phyloP scores from a whole-genome alignment of 768 basidiomycete species.

The Clavulina sp. region DNA sequence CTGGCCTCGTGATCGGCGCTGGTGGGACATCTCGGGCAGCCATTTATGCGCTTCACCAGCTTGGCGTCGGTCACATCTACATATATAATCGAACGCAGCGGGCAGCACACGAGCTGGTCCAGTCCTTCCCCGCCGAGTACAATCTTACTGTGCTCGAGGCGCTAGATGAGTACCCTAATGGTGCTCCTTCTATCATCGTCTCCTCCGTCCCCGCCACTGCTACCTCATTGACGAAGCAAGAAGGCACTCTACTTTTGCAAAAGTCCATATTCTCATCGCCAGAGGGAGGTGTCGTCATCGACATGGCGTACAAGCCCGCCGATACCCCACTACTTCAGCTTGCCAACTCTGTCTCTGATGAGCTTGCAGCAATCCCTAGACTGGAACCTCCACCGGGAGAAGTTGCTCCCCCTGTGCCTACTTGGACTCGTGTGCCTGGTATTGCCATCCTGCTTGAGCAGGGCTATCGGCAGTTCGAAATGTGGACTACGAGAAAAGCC shows the following conservation, averaged over 20 bases:
- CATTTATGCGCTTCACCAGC: constrained; percentile 63
- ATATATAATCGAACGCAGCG: constrained; percentile 69
- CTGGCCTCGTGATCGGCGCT: constrained; percentile 79
- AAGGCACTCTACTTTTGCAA: constrained; percentile 32
- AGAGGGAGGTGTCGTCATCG: constrained; percentile 62
- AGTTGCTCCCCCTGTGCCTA: constrained; percentile 15
- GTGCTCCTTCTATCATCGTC: constrained; percentile 46
- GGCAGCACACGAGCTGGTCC: constrained; percentile 54
- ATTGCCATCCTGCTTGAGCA: constrained; percentile 79
- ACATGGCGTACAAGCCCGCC: constrained; percentile 88
- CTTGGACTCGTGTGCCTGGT: constrained; percentile 60
- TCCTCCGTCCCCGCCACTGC: constrained; percentile 70
- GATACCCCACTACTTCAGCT: constrained; percentile 63
- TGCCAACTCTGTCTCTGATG: constrained; percentile 29
- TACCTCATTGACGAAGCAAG: constrained; percentile 26
- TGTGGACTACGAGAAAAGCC: constrained; percentile 47
- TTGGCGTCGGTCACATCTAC: constrained; percentile 57
- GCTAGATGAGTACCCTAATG: constrained; percentile 34
- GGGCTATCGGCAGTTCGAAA: constrained; percentile 67
- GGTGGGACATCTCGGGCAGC: constrained; percentile 93
- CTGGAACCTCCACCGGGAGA: background rate
- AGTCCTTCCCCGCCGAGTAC: constrained; percentile 45
- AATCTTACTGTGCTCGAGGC: constrained; percentile 41
- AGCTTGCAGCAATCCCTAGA: background rate
- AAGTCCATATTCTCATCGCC: constrained; percentile 34